Percentiles rank a stretch among this genome's conserved stretches.
phyloP scores from a whole-genome alignment of 495 filamentous ascomycete genomes.

The Cercophora scortea region DNA sequence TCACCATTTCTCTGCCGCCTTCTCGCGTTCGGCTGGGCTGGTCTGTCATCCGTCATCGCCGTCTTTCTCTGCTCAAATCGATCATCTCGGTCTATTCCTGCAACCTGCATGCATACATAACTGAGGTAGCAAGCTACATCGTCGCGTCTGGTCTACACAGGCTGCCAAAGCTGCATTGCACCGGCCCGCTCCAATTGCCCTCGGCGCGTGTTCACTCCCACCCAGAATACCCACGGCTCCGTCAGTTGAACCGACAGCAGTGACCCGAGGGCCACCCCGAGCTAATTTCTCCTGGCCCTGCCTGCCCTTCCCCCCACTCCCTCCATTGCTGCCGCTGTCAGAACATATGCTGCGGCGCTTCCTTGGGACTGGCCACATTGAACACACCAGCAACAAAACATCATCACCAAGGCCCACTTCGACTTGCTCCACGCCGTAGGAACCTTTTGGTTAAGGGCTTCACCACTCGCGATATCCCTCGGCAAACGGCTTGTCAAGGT shows the following conservation, averaged over 20 bases:
- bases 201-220: constrained; percentile 2
- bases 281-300: neutral
- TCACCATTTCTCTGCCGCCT: constrained; percentile 1
- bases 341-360: constrained; percentile 18
- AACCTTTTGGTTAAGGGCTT: constrained; percentile 21
- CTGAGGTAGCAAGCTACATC: neutral
- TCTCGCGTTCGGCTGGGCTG: neutral
- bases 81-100: constrained; percentile 5
- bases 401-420: neutral
- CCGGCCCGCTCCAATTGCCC: neutral
- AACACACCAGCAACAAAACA: no score
- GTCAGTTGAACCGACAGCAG: constrained; percentile 11
- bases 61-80: neutral
- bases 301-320: neutral
- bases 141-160: neutral
- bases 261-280: constrained; percentile 3
- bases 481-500: neutral
- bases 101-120: constrained; percentile 1
- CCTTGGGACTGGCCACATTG: neutral
- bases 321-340: constrained; percentile 3
- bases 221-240: neutral
- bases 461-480: neutral
- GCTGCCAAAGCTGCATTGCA: constrained; percentile 5
- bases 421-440: constrained; percentile 5
- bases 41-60: neutral